Conservation (phyloP, 2,329 filamentous ascomycete genomes). For the Xylaria digitata region DNA sequence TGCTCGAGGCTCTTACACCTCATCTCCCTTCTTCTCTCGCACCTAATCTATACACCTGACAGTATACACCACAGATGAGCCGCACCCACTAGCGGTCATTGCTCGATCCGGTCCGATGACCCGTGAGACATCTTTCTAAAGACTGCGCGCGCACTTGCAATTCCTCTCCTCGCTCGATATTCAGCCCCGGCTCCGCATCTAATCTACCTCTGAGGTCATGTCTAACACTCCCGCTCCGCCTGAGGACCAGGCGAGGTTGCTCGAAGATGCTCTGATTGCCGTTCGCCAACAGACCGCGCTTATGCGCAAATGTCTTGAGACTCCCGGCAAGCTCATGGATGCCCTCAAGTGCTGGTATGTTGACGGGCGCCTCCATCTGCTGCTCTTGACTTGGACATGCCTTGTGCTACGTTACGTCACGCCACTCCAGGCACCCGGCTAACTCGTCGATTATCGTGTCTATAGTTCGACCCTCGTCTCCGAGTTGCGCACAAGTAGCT, state of each 20-base stretch:
- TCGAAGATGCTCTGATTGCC: constrained; percentile 95
- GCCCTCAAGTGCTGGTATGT: constrained; percentile 98
- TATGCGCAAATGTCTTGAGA: constrained; percentile 98
- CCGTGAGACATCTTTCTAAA: constrained; percentile 20
- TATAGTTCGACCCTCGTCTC: constrained; percentile 95
- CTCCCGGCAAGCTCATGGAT: constrained; percentile 98
- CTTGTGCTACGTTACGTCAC: constrained; percentile 15
- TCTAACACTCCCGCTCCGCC: constrained; percentile 69
- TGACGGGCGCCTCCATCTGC: background rate
- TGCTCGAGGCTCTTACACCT: background rate
- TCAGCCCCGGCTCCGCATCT: constrained; percentile 14
- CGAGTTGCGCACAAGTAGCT: constrained; percentile 95
- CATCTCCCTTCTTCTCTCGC: background rate
- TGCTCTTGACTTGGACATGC: background rate
- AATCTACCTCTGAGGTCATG: constrained; percentile 45
- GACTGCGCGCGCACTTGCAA: constrained; percentile 32
- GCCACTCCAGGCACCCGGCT: constrained; percentile 43
- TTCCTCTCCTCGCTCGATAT: constrained; percentile 14
- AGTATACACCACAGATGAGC: constrained; percentile 17
- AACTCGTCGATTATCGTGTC: constrained; percentile 32
- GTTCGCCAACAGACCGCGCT: constrained; percentile 96
- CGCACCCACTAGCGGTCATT: constrained; percentile 16
- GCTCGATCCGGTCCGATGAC: constrained; percentile 32
- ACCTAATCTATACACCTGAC: constrained; percentile 3
- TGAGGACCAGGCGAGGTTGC: constrained; percentile 88